Evolutionary conservation across 805 yeast genomes (phyloP).

Genomic region (Zygoascus bituminiphila): DNA sequence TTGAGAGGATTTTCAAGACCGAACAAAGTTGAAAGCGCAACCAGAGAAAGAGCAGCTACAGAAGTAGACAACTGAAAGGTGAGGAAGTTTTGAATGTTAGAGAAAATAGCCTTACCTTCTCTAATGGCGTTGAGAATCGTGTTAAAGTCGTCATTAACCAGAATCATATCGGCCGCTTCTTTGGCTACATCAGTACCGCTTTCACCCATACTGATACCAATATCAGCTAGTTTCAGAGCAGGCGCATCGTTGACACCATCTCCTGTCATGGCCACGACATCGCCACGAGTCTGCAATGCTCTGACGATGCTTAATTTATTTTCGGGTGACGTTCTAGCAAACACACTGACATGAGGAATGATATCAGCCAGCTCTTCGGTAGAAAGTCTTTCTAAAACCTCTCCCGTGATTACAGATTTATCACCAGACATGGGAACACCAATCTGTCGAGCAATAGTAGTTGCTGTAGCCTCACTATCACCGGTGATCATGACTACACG

Average conservation of each 20-base stretch:
- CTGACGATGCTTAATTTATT: slow-evolving; percentile 85
- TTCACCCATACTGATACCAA: slow-evolving; percentile 64
- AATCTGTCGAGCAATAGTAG: slow-evolving; percentile 75
- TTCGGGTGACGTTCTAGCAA: slow-evolving; percentile 93
- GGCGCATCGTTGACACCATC: slow-evolving; percentile 64
- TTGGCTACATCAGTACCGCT: slow-evolving; percentile 98
- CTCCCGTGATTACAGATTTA: slow-evolving; percentile 75
- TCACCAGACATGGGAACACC: slow-evolving; percentile 71
- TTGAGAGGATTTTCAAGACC: slow-evolving; percentile 89
- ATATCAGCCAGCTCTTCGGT: slow-evolving; percentile 68
- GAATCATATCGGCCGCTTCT: slow-evolving; percentile 96
- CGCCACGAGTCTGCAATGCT: slow-evolving; percentile 51
- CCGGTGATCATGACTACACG: slow-evolving; percentile 98
- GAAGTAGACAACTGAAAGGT: slow-evolving; percentile 95
- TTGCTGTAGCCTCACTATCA: slow-evolving; percentile 81
- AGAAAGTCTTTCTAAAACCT: slow-evolving; percentile 62
- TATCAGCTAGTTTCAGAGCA: slow-evolving; percentile 53
- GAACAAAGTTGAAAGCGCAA: slow-evolving; percentile 80
- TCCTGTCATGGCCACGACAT: slow-evolving; percentile 56
- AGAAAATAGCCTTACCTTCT: slow-evolving; percentile 96
- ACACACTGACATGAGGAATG: slow-evolving; percentile 75
- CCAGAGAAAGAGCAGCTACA: slow-evolving; percentile 85
- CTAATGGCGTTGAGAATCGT: slow-evolving; percentile 89
- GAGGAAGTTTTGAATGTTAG: slow-evolving; percentile 88
- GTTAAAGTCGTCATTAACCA: slow-evolving; percentile 93